Base-by-base conservation (phyloP, 495 filamentous ascomycete species). In the Aspergillus heteromorphus region DNA sequence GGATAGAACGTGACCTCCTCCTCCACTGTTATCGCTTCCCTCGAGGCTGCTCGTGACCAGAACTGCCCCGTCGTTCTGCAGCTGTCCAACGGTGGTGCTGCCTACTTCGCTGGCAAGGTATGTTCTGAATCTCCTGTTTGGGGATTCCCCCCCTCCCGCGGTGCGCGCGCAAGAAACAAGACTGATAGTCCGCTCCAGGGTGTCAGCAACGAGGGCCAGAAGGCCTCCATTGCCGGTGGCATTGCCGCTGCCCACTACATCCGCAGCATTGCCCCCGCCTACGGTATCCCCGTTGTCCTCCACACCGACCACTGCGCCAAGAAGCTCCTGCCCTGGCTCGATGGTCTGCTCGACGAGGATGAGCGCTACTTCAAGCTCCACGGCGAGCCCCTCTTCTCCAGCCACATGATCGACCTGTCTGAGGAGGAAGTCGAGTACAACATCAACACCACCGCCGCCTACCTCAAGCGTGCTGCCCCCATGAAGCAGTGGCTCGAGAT, bases 401-500 rank as follows among this genome's bases (percentile, higher is more conserved):
- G 78, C 62, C 93, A 99, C 82, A 97, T 99, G 93, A 96, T 99
- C 64, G 93, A 98, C 73, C 69, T 98, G 65, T 86, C 82, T 30
- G 92, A 97, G 80, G 93, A 97, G 78, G 68, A 78, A 25, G 85
- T 95, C 49, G 83, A 92, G 31, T 85, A 79, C 70, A 99, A 99
- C 84, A 92, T 99, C 64, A 60, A 83, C 57, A 96, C 89, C 62
- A 96, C 91, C 54, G 87, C 86, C 65, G 82, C 85, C 66, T 96
- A 97, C 80, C 79, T 96, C 34, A 86, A 95, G 83, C 84, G 92
- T 57, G 88, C 85, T 58, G 87, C 88, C 36, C 90, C 91, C 51
- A 88, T 96, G 89, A 96, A 95, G 79, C 90, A 97, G 72, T 99
- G 90, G 89, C 82, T 99, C 51, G 93, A 99, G 81, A 99, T 97